Base-by-base conservation (phyloP, 176 grass and related monocot species). In the Raddia guianensis region DNA sequence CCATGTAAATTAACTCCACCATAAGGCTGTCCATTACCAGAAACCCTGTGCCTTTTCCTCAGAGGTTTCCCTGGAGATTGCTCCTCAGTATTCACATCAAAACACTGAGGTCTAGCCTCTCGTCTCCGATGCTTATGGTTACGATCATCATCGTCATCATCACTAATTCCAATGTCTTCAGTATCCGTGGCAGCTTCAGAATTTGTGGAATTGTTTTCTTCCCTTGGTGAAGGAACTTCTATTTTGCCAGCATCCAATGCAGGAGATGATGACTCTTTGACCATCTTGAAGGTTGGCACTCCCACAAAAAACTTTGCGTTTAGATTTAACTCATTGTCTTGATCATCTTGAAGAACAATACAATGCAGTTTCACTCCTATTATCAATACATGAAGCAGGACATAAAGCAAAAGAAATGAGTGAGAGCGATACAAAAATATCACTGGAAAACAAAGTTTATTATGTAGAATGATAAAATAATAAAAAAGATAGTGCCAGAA, bases 81-180 rank as follows among this genome's bases (percentile, higher is more conserved):
- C 77, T 91, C 91, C 60, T 88, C 80, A 43, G 69, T 76, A 86
- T 86, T 89, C 44, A 85, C 82, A 49, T 88, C 90, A 74, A 84
- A 78, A 43, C 77, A 84, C 50, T 83, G 87, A 81, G 92, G 83
- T 32, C 73, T 89, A 68, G 82, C 84, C 21, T 99, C 96, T 70
- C 86, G 79, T 76, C 73, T 91, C 51, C 92, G 84, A 52, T 99
- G 96, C 86, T 99, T 99, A 72, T 99, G 96, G 66, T 99, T 99
- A 43, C 96, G 96, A 74, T 99, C 96, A 66, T 94, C 94, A 0
- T 98, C 94, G 32, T 98, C 92, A 1, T 92, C 90, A 16, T 98
- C 96, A 5, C 88, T 93, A 48, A 89, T 80, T 85, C 91, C 90
- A 12, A 84, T 69, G 68, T 87, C 89, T 81, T 88, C 90, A 68